Conservation (phyloP, 1,284 basidiomycete species). For the Rhizoctonia solani region DNA sequence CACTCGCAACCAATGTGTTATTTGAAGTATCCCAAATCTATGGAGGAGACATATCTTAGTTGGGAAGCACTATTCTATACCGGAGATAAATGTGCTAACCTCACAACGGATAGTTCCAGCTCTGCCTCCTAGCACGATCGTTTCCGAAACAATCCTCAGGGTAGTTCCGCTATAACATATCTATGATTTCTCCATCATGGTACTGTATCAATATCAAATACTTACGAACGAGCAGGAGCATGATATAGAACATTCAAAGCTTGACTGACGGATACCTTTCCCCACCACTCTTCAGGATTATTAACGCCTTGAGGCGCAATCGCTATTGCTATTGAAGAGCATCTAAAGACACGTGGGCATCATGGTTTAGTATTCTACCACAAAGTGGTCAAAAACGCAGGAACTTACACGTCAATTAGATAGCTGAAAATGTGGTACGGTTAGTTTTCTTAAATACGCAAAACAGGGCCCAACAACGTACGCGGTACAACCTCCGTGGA, state of each 20-base stretch:
- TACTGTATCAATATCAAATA: neutral
- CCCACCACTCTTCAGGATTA: constrained; percentile 33
- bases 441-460: neutral
- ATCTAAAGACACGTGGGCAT: constrained; percentile 10
- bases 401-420: constrained; percentile 34
- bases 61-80: too few relatives aligned
- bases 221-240: constrained; percentile 35
- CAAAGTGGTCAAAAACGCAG: neutral
- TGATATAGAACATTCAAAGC: constrained; percentile 36
- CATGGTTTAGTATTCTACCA: neutral
- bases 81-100: constrained; percentile 33
- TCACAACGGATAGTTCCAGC: constrained; percentile 35
- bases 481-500: constrained; percentile 37
- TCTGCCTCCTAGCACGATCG: constrained; percentile 31
- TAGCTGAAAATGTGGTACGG: neutral
- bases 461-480: neutral
- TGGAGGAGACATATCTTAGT: neutral
- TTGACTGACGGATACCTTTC: constrained; percentile 29
- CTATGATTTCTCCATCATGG: neutral
- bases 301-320: neutral
- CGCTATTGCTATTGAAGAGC: constrained; percentile 22
- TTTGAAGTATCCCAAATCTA: constrained; percentile 37
- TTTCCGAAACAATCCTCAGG: constrained; percentile 31
- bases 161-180: constrained; percentile 17
- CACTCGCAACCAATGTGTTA: constrained; percentile 34